Evolutionary conservation across 2,329 filamentous ascomycete species (phyloP).

Genomic region (Arthroderma sp.): DNA sequence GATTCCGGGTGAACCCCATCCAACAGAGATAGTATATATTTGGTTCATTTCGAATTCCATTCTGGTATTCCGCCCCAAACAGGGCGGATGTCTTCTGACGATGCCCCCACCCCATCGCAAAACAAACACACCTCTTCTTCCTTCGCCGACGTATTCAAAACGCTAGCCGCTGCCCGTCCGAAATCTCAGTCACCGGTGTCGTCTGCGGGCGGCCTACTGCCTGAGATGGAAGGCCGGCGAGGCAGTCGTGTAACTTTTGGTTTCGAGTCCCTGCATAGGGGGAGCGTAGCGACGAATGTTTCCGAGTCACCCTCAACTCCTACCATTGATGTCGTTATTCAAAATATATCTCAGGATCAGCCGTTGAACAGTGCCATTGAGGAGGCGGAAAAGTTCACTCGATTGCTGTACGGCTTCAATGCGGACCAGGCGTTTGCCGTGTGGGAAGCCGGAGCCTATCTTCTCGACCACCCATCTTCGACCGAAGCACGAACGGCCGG

Average conservation of each 20-base stretch:
- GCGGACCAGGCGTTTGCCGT: constrained; percentile 27
- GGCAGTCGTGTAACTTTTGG: constrained; percentile 21
- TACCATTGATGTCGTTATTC: constrained; percentile 26
- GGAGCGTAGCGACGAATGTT: constrained; percentile 21
- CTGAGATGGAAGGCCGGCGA: constrained; percentile 22
- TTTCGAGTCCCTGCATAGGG: constrained; percentile 30
- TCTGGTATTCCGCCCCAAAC: background rate
- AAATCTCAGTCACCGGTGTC: constrained; percentile 27
- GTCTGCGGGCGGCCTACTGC: constrained; percentile 19
- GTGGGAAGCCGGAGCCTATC: constrained; percentile 27
- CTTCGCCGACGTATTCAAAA: constrained; percentile 32
- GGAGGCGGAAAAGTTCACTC: constrained; percentile 25
- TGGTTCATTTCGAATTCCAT: no score
- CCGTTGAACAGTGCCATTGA: constrained; percentile 24
- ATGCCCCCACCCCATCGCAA: constrained; percentile 23
- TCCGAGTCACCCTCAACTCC: constrained; percentile 25
- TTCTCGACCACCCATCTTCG: constrained; percentile 24
- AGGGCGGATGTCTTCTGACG: constrained; percentile 31
- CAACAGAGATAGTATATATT: no score
- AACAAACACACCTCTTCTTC: constrained; percentile 25
- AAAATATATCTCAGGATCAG: constrained; percentile 22
- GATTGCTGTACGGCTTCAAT: constrained; percentile 22
- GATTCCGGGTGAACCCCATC: no score
- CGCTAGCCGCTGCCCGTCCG: constrained; percentile 26
- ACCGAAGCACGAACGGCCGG: constrained; percentile 24